These are phyloP conservation scores for Tolypocladium cylindrosporum DNA, from an alignment of 2,329 filamentous ascomycete genomes.

Conservation along the genomic window DNA sequence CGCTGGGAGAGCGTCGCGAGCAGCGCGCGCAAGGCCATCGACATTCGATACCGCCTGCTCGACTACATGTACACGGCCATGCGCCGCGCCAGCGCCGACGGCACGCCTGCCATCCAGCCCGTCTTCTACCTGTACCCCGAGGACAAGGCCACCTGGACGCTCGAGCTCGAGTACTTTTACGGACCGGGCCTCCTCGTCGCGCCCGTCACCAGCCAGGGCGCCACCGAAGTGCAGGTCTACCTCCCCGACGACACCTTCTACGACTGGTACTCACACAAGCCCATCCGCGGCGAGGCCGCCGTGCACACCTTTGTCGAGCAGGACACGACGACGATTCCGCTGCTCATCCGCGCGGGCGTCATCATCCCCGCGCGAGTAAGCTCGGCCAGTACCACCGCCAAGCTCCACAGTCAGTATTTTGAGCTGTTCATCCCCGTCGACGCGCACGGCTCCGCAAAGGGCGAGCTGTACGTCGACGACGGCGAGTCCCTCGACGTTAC, in stretches of 20 bases:
- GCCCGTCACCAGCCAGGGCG: slow-evolving; percentile 35
- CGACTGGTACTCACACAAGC: slow-evolving; percentile 38
- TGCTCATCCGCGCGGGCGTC: slow-evolving; percentile 55
- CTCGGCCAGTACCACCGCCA: slow-evolving; percentile 52
- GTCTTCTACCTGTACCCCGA: slow-evolving; percentile 61
- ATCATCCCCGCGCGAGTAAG: slow-evolving; percentile 51
- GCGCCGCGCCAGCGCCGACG: slow-evolving; percentile 46
- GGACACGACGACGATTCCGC: slow-evolving; percentile 43
- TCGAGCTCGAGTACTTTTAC: slow-evolving; percentile 42
- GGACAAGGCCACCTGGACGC: slow-evolving; percentile 32
- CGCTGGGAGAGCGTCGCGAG: slow-evolving; percentile 52
- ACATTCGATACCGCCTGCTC: slow-evolving; percentile 66
- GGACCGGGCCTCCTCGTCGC: slow-evolving; percentile 37
- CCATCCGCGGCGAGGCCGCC: slow-evolving; percentile 29
- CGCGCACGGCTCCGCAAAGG: slow-evolving; percentile 50
- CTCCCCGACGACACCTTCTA: slow-evolving; percentile 41
- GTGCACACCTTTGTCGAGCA: slow-evolving; percentile 25
- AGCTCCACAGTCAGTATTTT: slow-evolving; percentile 56
- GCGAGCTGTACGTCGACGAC: slow-evolving; percentile 68
- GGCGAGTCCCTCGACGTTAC: slow-evolving; percentile 56
- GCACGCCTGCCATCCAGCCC: slow-evolving; percentile 57
- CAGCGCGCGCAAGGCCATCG: slow-evolving; percentile 59
- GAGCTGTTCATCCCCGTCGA: slow-evolving; percentile 60
- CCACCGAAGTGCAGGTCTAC: slow-evolving; percentile 34
- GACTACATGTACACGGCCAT: slow-evolving; percentile 73